Percentiles rank a stretch among this genome's conserved stretches.
Evolutionary conservation across 345 rosid species (phyloP).

Genomic region (Arabis hirsuta): DNA sequence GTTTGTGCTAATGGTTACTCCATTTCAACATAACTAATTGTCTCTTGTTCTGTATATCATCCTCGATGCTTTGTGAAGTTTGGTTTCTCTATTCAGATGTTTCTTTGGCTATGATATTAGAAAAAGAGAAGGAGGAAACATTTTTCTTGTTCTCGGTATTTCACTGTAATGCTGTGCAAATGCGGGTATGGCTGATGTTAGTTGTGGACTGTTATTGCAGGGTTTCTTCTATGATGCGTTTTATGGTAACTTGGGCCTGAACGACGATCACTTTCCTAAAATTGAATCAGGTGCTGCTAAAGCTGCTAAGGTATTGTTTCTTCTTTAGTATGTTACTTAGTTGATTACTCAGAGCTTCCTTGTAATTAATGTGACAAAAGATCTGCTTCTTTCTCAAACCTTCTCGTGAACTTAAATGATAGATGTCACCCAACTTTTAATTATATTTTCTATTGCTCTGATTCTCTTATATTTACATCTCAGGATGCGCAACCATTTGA

Average conservation of each 20-base stretch:
- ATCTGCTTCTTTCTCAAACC: slow-evolving; percentile 8
- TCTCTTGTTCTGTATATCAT: background rate
- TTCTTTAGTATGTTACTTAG: background rate
- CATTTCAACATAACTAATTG: background rate
- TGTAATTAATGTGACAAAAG: slow-evolving; percentile 16
- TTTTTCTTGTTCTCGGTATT: background rate
- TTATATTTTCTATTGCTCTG: background rate
- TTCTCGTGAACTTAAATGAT: background rate
- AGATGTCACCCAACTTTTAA: background rate
- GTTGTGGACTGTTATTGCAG: slow-evolving; percentile 49
- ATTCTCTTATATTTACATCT: slow-evolving; percentile 19
- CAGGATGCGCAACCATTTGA: slow-evolving; percentile 95
- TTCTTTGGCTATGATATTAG: slow-evolving; percentile 12
- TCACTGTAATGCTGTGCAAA: slow-evolving; percentile 3
- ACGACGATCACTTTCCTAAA: slow-evolving; percentile 81
- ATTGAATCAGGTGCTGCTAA: slow-evolving; percentile 72
- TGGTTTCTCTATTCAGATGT: background rate
- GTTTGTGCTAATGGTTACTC: slow-evolving; percentile 10
- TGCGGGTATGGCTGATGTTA: slow-evolving; percentile 17
- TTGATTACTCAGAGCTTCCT: slow-evolving; percentile 19
- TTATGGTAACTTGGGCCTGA: slow-evolving; percentile 86
- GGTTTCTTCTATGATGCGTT: slow-evolving; percentile 98
- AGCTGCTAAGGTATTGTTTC: slow-evolving; percentile 70
- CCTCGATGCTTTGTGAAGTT: slow-evolving; percentile 2
- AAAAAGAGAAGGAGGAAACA: background rate